Evolutionary conservation across 768 basidiomycete genomes (phyloP).

Genomic region (Dentipellis fragilis): DNA sequence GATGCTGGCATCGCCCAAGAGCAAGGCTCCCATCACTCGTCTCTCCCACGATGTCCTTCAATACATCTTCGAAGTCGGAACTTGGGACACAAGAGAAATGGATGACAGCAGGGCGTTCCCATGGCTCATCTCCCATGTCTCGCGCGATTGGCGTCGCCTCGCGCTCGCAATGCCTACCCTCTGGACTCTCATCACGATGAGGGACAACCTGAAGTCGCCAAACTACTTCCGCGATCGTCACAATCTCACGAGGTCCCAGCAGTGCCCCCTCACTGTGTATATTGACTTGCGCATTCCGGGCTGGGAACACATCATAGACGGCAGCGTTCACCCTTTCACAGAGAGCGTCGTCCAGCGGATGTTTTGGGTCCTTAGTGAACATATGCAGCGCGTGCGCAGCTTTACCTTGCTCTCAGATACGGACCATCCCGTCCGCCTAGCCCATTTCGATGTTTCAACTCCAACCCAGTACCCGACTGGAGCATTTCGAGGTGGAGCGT

Average conservation of each 20-base stretch:
- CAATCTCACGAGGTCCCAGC: background rate
- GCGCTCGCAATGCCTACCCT: background rate
- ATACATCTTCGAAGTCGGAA: background rate
- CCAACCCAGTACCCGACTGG: background rate
- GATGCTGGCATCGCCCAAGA: background rate
- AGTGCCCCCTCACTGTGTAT: background rate
- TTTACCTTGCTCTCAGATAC: background rate
- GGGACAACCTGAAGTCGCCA: background rate
- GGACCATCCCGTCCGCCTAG: background rate
- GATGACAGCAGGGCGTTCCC: background rate
- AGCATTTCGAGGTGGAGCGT: background rate
- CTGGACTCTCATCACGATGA: background rate
- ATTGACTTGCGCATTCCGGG: background rate
- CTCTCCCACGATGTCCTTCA: background rate
- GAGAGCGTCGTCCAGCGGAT: background rate
- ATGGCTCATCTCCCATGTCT: background rate
- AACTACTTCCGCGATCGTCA: background rate
- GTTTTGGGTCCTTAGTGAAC: background rate
- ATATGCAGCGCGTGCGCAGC: background rate
- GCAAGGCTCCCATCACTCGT: background rate
- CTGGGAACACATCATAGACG: background rate
- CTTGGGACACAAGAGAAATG: background rate
- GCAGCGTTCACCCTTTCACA: background rate
- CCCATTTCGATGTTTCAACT: background rate
- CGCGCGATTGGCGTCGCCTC: background rate